Evolutionary conservation across 768 basidiomycete genomes (phyloP), one percentile per base, ranked within the genome.

Genomic region (Russula vinacea): DNA sequence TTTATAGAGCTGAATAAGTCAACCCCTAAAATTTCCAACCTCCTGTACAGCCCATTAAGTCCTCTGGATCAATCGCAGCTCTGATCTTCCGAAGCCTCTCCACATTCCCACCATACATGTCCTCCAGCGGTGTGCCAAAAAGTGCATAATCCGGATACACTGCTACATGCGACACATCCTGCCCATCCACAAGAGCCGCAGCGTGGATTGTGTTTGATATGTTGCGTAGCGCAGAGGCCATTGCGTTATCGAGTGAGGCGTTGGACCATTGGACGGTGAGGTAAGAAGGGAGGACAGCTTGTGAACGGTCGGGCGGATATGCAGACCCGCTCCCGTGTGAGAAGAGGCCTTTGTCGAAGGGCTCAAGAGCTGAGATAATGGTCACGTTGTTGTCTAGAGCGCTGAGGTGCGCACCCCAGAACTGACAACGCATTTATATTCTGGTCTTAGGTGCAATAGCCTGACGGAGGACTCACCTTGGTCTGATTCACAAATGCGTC

Each of bases 221-320:
- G 1, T 45, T 60, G 19, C 71, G 71, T n/a, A 78, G 72, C 10
- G 82, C 79, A 26, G 74, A 49, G 22, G 79, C 72, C 55, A 84
- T 77, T 37, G 69, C 63, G 10, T 70, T 71, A 67, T 86, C 84
- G 2, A 71, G 71, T 4, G 71, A 47, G 17, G 77, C 52, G 8
- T 60, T 60, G 0, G 33, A 26, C 22, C 49, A 66, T 7, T 39
- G 5, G 32, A 50, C 1, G 9, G 13, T 3, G 16, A 58, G 1
- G 37, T 14, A 29, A 3, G 61, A 40, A 16, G 65, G 65, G 10
- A 66, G 47, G 50, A 63, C 13, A 9, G n/a, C 19, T 1, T 45
- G 19, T 45, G 56, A 56, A 11, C 65, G 65, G 24, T 61, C 60
- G 0, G 62, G 61, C 4, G 65, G 65, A 16, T 62, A 66, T 5